Base-by-base conservation (phyloP, 2,329 filamentous ascomycete genomes). In the Fusarium subglutinans region DNA sequence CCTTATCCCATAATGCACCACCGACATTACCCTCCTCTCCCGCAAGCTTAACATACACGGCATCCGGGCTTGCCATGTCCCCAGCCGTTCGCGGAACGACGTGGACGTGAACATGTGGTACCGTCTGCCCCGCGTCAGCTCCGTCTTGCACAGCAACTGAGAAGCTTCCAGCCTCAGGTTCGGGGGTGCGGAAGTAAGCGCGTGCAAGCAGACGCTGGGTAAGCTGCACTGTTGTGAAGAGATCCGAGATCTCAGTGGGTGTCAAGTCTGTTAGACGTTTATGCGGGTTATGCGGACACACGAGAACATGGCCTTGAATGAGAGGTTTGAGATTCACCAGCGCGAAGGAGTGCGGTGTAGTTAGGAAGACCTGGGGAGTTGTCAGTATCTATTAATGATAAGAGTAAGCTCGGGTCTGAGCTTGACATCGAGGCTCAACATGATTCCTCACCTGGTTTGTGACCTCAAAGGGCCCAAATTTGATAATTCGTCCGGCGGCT, bases 131-230 rank as follows among this genome's bases (percentile, higher is more conserved):
- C 2, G 96, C 94, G 68, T 95, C 94, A 38, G 87, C 85, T 26
- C 96, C 96, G 82, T 99, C 96, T 82, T 99, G 96, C n/a, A 99
- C 89, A 0, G 96, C 95, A 56, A 99, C 91, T 80, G 98, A 98
- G 84, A 98, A 92, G 68, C 94, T 93, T 15, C 93, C 90, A 11
- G 90, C 92, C 40, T 87, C 83, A 15, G 83, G 80, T 47, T 77
- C 89, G 88, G 71, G 90, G 82, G 37, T 86, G 14, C 78, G 73
- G 74, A 91, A 91, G 79, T 90, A 90, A 41, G 84, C 82, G 22
- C 82, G 83, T 2, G 89, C 89, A 17, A 98, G 88, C 85, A 97
- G 95, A 53, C 88, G 89, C 77, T 95, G 92, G 11, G 97, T 91
- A 45, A 90, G 90, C 82, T 96, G 94, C 35, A 97, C 95, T 3